phyloP scores from a whole-genome alignment of 768 basidiomycete genomes.

The Kwoniella europaea region DNA sequence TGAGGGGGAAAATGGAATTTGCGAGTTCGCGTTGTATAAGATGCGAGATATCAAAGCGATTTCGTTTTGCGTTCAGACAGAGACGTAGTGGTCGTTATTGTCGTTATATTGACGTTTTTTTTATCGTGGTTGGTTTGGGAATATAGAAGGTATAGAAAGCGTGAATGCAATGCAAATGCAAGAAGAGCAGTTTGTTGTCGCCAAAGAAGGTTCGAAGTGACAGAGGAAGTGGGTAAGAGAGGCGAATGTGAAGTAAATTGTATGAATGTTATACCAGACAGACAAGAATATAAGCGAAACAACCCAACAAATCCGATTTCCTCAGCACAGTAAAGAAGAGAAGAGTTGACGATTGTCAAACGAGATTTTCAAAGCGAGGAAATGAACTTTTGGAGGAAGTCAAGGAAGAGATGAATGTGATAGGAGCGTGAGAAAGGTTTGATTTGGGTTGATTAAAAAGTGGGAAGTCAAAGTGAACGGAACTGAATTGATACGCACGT shows the following conservation, averaged over 20 bases:
- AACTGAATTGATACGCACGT: conserved; percentile 26
- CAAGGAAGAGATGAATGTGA: neutral
- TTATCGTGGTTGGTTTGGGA: too few species aligned
- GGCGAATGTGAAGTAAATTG: neutral
- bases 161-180: neutral
- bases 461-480: neutral
- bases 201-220: conserved; percentile 9
- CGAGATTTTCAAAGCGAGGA: neutral
- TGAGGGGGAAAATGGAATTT: neutral
- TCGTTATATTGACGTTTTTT: neutral
- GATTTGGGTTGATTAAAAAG: conserved; percentile 8
- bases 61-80: neutral
- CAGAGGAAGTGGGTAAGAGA: neutral
- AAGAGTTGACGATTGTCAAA: neutral
- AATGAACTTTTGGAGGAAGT: neutral
- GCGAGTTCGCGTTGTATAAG: neutral
- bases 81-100: conserved; percentile 4
- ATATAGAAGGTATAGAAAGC: neutral
- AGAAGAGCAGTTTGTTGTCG: neutral
- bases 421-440: neutral
- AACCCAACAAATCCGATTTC: conserved; percentile 10
- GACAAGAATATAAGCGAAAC: conserved; percentile 19
- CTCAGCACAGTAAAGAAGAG: neutral
- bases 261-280: conserved; percentile 3
- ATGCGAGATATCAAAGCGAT: conserved; percentile 13